A percentile compares a stretch with the other conserved stretches of the same genome.
Conservation (phyloP, 2,329 filamentous ascomycete genomes). For the Didymella glomerata region DNA sequence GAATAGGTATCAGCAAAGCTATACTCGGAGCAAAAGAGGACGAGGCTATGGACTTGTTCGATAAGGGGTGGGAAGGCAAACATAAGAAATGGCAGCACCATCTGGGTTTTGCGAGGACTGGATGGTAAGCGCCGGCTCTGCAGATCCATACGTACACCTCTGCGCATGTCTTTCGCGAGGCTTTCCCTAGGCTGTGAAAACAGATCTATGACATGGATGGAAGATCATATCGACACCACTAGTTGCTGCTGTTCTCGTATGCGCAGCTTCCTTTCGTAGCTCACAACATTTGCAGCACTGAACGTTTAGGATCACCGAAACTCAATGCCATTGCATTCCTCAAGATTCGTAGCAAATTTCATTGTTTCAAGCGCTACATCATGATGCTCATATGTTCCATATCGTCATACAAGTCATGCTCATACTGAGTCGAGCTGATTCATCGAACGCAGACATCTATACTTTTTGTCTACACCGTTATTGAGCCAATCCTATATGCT, state of each 20-base stretch:
- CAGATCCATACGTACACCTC: not conserved
- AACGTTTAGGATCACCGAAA: not conserved
- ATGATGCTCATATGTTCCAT: constrained; percentile 19
- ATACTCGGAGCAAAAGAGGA: constrained; percentile 39
- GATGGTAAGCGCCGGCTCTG: constrained; percentile 15
- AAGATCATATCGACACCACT: not conserved
- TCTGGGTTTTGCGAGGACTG: constrained; percentile 17
- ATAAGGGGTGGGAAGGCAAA: constrained; percentile 33
- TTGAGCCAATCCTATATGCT: not conserved
- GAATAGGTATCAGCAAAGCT: constrained; percentile 33
- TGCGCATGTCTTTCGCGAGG: not conserved
- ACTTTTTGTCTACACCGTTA: constrained; percentile 12
- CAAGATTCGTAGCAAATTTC: constrained; percentile 9
- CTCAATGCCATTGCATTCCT: not conserved
- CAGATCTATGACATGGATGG: not conserved
- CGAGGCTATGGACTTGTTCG: constrained; percentile 41
- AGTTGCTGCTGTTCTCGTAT: not conserved
- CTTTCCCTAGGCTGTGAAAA: not conserved
- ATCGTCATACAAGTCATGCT: constrained; percentile 16
- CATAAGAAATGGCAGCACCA: constrained; percentile 27
- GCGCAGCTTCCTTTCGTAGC: not conserved
- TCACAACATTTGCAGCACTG: not conserved
- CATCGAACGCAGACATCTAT: not conserved
- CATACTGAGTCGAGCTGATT: constrained; percentile 2
- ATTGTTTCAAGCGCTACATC: constrained; percentile 19